A percentile compares a stretch with the other conserved stretches of the same genome.
Conservation (phyloP, 352 stramenopile species). For the Globisporangium acanthophoron region DNA sequence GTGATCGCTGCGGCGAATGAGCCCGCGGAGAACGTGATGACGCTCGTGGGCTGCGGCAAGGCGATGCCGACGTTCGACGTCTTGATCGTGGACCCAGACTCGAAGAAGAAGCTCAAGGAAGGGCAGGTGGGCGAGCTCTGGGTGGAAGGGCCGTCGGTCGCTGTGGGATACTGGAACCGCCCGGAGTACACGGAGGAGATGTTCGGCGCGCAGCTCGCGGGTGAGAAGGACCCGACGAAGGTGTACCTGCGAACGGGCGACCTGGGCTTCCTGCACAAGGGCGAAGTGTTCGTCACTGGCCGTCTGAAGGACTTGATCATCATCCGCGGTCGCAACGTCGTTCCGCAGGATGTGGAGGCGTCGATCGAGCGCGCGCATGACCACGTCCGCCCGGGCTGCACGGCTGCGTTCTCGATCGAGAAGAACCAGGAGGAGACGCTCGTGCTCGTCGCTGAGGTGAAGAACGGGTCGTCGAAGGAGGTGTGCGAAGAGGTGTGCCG, state of each 20-base stretch:
- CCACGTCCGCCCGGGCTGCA: conserved; percentile 65
- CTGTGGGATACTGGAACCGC: conserved; percentile 70
- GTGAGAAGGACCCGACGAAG: conserved; percentile 29
- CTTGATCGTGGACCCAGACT: conserved; percentile 58
- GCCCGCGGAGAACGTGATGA: conserved; percentile 31
- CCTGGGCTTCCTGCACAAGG: conserved; percentile 62
- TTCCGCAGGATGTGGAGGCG: conserved; percentile 70
- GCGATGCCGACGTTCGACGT: conserved; percentile 72
- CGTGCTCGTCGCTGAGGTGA: conserved; percentile 74
- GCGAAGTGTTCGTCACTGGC: conserved; percentile 71
- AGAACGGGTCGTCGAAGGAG: conserved; percentile 49
- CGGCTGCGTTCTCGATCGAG: conserved; percentile 75
- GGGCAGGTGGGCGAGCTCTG: conserved; percentile 90
- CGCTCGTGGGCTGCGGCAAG: conserved; percentile 77
- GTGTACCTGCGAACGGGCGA: conserved; percentile 63
- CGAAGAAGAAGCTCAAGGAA: conserved; percentile 40
- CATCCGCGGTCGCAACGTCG: conserved; percentile 75
- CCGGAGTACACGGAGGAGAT: conserved; percentile 63
- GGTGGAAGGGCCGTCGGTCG: conserved; percentile 80
- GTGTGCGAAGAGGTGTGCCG: conserved; percentile 48
- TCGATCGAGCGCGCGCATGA: conserved; percentile 62
- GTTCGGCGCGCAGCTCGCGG: conserved; percentile 50
- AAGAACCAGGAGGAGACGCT: conserved; percentile 72
- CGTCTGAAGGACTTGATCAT: conserved; percentile 84
- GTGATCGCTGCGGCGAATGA: conserved; percentile 27